phyloP scores from a whole-genome alignment of 768 basidiomycete species.

The Boletus edulis region DNA sequence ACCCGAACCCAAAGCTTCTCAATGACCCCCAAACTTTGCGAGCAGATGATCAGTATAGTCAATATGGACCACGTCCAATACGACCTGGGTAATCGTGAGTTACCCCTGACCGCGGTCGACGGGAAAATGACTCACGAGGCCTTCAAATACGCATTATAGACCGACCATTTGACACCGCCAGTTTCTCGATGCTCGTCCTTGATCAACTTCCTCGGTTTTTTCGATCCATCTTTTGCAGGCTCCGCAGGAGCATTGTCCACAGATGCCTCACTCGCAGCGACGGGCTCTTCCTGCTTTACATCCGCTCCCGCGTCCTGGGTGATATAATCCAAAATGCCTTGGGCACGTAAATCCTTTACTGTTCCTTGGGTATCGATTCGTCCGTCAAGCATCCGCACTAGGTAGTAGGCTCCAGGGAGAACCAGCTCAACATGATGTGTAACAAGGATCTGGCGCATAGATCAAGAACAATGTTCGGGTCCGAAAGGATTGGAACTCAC shows the following conservation, averaged over 20 bases:
- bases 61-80: slow-evolving; percentile 32
- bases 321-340: slow-evolving; percentile 62
- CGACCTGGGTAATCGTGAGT: slow-evolving; percentile 17
- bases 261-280: slow-evolving; percentile 10
- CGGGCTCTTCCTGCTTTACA: slow-evolving; percentile 43
- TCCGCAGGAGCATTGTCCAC: slow-evolving; percentile 1
- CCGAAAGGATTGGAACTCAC: slow-evolving; percentile 30
- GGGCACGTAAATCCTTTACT: slow-evolving; percentile 57
- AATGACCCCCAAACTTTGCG: slow-evolving; percentile 24
- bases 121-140: slow-evolving; percentile 48
- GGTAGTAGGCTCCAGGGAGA: slow-evolving; percentile 67
- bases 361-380: slow-evolving; percentile 75
- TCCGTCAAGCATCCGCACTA: slow-evolving; percentile 79
- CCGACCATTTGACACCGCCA: slow-evolving; percentile 79
- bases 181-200: slow-evolving; percentile 81
- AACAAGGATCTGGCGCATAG: slow-evolving; percentile 52
- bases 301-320: slow-evolving; percentile 49
- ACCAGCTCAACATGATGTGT: slow-evolving; percentile 86
- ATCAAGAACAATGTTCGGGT: background rate
- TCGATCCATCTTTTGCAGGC: slow-evolving; percentile 24
- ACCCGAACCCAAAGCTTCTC: slow-evolving; percentile 34
- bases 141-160: slow-evolving; percentile 66
- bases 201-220: slow-evolving; percentile 70
- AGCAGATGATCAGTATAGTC: slow-evolving; percentile 18
- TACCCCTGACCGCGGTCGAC: background rate